phyloP scores from a whole-genome alignment of 2,329 filamentous ascomycete genomes.

The Didymella pinodella region DNA sequence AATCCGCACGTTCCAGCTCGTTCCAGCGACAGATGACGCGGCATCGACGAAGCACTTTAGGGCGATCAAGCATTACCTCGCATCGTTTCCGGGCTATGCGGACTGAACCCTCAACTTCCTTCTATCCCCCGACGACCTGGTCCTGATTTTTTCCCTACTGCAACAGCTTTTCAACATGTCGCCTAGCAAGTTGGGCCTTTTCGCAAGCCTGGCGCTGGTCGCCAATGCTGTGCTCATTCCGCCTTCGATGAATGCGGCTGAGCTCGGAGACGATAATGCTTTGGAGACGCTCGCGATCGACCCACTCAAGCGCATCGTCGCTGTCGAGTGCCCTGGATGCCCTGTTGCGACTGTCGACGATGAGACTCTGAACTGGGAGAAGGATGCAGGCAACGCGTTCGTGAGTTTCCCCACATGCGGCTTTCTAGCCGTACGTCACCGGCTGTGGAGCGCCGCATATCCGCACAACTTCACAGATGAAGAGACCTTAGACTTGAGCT shows the following conservation, averaged over 20 bases:
- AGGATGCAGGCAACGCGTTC: constrained; percentile 46
- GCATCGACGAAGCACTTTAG: constrained; percentile 23
- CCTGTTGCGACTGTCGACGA: constrained; percentile 38
- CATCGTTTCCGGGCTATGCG: constrained; percentile 22
- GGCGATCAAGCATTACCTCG: constrained; percentile 20
- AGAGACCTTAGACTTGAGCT: too few species aligned
- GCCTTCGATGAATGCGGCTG: constrained; percentile 39
- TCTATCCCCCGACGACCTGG: constrained; percentile 18
- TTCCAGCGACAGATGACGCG: constrained; percentile 26
- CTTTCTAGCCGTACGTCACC: constrained; percentile 5
- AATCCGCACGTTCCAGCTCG: constrained; percentile 13
- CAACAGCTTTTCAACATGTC: constrained; percentile 38
- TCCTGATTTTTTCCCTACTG: constrained; percentile 21
- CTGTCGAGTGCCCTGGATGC: constrained; percentile 48
- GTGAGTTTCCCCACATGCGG: constrained; percentile 32
- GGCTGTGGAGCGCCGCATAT: constrained; percentile 1
- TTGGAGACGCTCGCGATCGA: constrained; percentile 43
- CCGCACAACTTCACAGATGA: background rate
- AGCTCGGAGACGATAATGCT: constrained; percentile 42
- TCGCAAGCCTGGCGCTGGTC: constrained; percentile 48
- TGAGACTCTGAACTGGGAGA: constrained; percentile 37
- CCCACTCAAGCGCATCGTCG: constrained; percentile 43
- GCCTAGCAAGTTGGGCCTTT: constrained; percentile 42
- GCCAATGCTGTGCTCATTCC: constrained; percentile 49
- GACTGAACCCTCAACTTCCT: constrained; percentile 24